Base-by-base conservation (phyloP, 2,329 filamentous ascomycete genomes). In the Claviceps pusilla region DNA sequence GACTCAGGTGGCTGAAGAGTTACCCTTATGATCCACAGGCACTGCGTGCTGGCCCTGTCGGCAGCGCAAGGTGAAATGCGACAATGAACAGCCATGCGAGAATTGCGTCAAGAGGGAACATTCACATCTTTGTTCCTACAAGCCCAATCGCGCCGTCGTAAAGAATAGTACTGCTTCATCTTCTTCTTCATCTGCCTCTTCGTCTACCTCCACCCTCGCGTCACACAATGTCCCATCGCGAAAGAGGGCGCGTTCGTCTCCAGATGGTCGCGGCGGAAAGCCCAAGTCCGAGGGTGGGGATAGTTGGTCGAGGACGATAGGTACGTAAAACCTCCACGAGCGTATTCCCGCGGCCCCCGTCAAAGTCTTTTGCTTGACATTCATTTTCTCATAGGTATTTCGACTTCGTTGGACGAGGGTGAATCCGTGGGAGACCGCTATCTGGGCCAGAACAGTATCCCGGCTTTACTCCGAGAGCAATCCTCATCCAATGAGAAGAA, bases 61-160 rank as follows among this genome's bases (percentile, higher is more conserved):
- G 48, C 81, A 84, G 66, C 75, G 81, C 59, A 84, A 84, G 67
- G 81, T 84, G 45, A 84, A 84, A 68, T 84, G 81, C 65, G 80
- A 84, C 69, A 84, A 83, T 66, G 80, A 83, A 65, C 76, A 82
- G 62, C 81, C 81, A 0, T 84, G 81, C 65, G 80, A 84, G 62
- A 84, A 84, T 63, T 84, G 81, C 62, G 75, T 82, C 62, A 83
- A 83, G 69, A 71, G 81, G 54, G 80, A 84, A 56, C 81, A 84
- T 60, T 74, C 80, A 2, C 74, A 78, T 66, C 70, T 84, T 51
- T 84, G 81, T 63, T 83, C 79, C 33, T 84, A 84, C 68, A 83
- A 83, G 63, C 81, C 81, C 14, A 84, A 83, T 63, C 67, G 67
- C 65, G 69, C 64, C 62, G 69, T 60, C 54, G 65, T 66, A 58